Evolutionary conservation across 345 rosid species (phyloP).

Genomic region (Atalantia buxifolia): DNA sequence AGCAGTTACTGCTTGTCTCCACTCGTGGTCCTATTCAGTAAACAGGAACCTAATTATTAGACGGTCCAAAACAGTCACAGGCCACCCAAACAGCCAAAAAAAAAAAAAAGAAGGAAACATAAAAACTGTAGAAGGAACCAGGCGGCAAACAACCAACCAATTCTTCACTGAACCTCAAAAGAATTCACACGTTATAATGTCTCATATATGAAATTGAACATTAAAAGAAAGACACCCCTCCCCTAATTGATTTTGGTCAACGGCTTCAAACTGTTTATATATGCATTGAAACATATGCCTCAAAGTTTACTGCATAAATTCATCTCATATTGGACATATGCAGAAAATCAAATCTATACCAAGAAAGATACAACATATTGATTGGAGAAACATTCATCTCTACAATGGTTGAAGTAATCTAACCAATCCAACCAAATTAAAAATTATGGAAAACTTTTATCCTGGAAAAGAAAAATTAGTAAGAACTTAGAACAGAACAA

Average conservation of each 20-base stretch:
- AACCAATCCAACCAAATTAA: neutral
- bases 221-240: neutral
- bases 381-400: neutral
- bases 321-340: neutral
- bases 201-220: neutral
- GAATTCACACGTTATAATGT: neutral
- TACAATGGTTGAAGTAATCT: neutral
- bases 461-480: neutral
- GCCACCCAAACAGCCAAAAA: neutral
- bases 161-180: neutral
- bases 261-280: neutral
- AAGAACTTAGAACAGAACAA: neutral
- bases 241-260: neutral
- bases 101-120: neutral
- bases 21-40: conserved; percentile 70
- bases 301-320: neutral
- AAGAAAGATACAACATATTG: neutral
- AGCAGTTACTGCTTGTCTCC: conserved; percentile 98
- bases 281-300: neutral
- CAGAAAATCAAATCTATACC: neutral
- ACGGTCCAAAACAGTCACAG: neutral
- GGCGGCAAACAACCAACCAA: neutral
- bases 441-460: neutral
- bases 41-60: neutral
- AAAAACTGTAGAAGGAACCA: neutral